Conservation (phyloP, 2,329 filamentous ascomycete species). For the Sphaerulina vaccinii region DNA sequence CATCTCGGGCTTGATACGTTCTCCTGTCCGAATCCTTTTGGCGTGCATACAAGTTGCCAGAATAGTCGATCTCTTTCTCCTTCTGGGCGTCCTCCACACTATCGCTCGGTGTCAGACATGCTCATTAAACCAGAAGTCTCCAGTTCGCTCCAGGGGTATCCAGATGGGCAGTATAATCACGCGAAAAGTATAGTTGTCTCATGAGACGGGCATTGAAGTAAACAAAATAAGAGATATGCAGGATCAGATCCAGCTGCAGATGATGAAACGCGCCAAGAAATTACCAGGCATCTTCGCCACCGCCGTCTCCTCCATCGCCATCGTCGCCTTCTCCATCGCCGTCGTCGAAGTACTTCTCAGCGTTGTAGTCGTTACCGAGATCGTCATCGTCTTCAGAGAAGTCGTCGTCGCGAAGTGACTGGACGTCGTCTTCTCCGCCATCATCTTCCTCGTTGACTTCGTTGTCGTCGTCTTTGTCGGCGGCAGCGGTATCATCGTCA, state of each 20-base stretch:
- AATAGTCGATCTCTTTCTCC: neutral
- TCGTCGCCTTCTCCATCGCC: slow-evolving; percentile 47
- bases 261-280: neutral
- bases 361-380: slow-evolving; percentile 56
- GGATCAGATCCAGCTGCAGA: slow-evolving; percentile 2
- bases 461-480: slow-evolving; percentile 22
- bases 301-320: slow-evolving; percentile 24
- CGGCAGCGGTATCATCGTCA: slow-evolving; percentile 13
- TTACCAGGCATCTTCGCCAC: slow-evolving; percentile 29
- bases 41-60: no score
- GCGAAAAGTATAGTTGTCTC: neutral
- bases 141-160: neutral
- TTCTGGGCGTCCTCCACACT: neutral
- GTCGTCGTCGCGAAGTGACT: slow-evolving; percentile 37
- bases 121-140: neutral
- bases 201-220: neutral
- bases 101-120: neutral
- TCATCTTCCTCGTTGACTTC: slow-evolving; percentile 68
- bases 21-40: neutral
- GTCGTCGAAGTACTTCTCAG: slow-evolving; percentile 48
- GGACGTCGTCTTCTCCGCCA: slow-evolving; percentile 41
- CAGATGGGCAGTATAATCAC: neutral
- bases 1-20: neutral
- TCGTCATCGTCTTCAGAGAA: slow-evolving; percentile 61
- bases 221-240: slow-evolving; percentile 7